A percentile compares a stretch with the other conserved stretches of the same genome.
These are phyloP conservation scores for Fusarium zealandicum DNA, from an alignment of 2,329 filamentous ascomycete genomes.

Conservation along the genomic window DNA sequence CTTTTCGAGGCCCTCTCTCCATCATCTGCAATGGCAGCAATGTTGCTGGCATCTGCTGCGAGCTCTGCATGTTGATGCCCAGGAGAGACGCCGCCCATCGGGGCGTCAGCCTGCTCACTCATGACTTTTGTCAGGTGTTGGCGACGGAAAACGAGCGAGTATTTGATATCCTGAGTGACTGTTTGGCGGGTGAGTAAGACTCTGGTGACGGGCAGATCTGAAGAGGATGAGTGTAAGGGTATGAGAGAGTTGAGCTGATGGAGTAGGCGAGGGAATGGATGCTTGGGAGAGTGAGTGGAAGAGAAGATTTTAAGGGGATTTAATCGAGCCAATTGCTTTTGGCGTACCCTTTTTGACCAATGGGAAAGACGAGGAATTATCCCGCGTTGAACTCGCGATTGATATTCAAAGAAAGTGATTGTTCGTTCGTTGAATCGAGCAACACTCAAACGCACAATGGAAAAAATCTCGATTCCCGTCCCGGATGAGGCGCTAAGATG, in stretches of 20 bases:
- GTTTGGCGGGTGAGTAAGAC: neutral
- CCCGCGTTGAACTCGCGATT: conserved; percentile 4
- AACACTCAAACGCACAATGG: conserved; percentile 2
- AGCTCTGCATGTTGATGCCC: conserved; percentile 23
- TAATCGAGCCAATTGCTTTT: too few relatives aligned
- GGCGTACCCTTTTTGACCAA: neutral
- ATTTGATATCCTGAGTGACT: neutral
- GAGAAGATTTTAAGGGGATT: neutral
- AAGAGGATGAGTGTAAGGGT: neutral
- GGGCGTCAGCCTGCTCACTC: conserved; percentile 38
- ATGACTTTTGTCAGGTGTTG: conserved; percentile 26
- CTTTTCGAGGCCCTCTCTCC: conserved; percentile 63
- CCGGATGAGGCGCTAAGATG: conserved; percentile 10
- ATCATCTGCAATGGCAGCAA: conserved; percentile 8
- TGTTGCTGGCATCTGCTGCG: conserved; percentile 28
- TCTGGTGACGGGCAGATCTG: neutral
- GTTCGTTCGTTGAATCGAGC: conserved; percentile 9
- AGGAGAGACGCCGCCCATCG: conserved; percentile 33
- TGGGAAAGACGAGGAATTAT: neutral
- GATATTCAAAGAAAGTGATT: conserved; percentile 3
- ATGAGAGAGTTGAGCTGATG: too few relatives aligned
- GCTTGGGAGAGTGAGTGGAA: conserved; percentile 6
- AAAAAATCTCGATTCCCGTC: conserved; percentile 30
- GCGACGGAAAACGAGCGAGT: neutral
- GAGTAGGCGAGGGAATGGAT: neutral